Evolutionary conservation across 2,329 filamentous ascomycete species (phyloP), one percentile per base, ranked within the genome.

Genomic region (Saccharata proteae): DNA sequence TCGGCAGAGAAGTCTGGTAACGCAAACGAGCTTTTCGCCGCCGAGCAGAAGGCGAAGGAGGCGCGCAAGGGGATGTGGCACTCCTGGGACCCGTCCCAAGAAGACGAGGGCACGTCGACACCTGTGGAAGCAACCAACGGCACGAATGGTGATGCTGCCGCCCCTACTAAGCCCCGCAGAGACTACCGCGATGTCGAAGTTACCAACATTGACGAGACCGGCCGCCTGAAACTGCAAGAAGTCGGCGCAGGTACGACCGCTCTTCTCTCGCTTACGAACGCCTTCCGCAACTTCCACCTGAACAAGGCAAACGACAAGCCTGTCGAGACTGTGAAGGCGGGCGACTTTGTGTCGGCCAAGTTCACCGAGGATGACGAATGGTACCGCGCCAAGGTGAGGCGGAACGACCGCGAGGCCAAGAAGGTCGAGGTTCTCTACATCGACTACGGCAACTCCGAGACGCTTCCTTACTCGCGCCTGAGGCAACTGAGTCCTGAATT

Each of bases 1-100:
- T 94, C 88, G 15, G 90, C 90, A 1, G 88, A 98, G 62, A 93
- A 93, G 65, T 80, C 83, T 11, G 88, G 86, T 41, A 90, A 94
- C 49, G 78, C 80, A 9, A 74, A 71, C 21, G 88, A 96, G 60
- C 74, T 96, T 6, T 77, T 88, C 48, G 79, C 79, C 8, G 90
- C 90, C 0, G 83, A 98, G 62, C 68, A 81, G 59, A 77, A 73
- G 47, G 90, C 90, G 28, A 96, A 98, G 65, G 83, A 93, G 44
- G 80, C 67, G 16, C 72, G 77, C 38, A 93, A 86, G 62, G 83
- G 82, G 27, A 55, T 96, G 43, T 98, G 90, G 88, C 77, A 88
- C 42, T 77, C 93, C 59, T 96, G 84, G 74, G 85, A 94, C 52
- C 88, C 90, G 6, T 83, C 79, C 18, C 75, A 90, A 51, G 88